Evolutionary conservation across 495 filamentous ascomycete species (phyloP), one percentile per base, ranked within the genome.

Genomic region (Staphylotrichum longicolle): DNA sequence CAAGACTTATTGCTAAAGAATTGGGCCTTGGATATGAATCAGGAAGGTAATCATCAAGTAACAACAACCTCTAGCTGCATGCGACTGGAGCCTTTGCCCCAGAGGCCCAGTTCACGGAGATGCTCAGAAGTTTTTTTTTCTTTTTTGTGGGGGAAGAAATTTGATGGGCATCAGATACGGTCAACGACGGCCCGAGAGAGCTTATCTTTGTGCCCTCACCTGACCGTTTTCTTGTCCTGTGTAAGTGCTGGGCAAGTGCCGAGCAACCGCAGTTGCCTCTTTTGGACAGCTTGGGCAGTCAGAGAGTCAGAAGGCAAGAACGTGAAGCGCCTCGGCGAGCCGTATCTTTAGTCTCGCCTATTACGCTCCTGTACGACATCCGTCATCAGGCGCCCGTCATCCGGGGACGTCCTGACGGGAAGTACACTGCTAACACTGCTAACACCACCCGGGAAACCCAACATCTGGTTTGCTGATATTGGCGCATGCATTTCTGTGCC

Each of bases 41-140:
- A 51, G 68, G 66, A 67, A 71, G 65, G 68, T 71, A 55, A 63
- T 71, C 58, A 69, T 72, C 61, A 71, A 63, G 70, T 72, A 72
- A 72, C 54, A 68, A 62, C 45, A 72, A 72, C 70, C 65, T 65
- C 65, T 69, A 67, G 70, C 66, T 71, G 68, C 70, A 71, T 63
- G 30, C 48, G 49, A 69, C 52, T 65, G 67, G 70, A 63, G 65
- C 61, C 54, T 52, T 46, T 48, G 37, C 27, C 12, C 42, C 45
- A 20, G 53, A 42, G 27, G 20, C 34, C 59, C 59, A 62, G 59
- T 10, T 41, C 44, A 41, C 46, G 45, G n/a, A 55, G 52, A 61
- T 58, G 30, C 32, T 50, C 39, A 53, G 51, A 33, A 33, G 10
- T 32, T 55, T 44, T 55, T 55, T 32, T 55, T 44, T 39, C 15